Conservation (phyloP, 2,329 filamentous ascomycete species). For the Trichoderma aggressivum region DNA sequence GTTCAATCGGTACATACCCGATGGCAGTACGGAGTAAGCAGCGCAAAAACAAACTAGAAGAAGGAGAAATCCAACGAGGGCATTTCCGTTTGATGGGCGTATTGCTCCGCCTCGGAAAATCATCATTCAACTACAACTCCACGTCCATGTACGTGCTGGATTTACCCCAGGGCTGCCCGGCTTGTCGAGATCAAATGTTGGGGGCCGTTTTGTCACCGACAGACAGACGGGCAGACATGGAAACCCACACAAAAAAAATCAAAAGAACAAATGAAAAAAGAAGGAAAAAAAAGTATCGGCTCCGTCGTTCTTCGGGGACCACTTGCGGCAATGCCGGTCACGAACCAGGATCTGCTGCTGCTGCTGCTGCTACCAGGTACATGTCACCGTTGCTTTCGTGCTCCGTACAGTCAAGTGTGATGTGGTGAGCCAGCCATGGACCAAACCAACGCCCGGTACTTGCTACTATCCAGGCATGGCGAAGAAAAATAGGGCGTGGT, state of each 20-base stretch:
- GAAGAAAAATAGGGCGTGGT: not conserved
- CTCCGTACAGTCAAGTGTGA: not conserved
- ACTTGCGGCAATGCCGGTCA: constrained; percentile 11
- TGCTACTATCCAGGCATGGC: not conserved
- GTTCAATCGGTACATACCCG: not conserved
- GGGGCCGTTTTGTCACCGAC: not conserved
- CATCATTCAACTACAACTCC: not conserved
- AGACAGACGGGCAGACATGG: no score
- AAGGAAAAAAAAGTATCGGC: not conserved
- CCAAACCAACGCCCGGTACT: not conserved
- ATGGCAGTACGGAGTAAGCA: not conserved
- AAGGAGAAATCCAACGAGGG: no score
- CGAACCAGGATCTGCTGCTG: not conserved
- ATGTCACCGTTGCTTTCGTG: not conserved
- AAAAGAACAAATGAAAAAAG: not conserved
- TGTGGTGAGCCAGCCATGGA: not conserved
- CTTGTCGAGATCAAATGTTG: not conserved
- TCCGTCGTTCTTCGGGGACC: not conserved
- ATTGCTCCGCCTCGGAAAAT: not conserved
- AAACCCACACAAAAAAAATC: not conserved
- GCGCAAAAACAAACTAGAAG: not conserved
- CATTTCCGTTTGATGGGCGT: no score
- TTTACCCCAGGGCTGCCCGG: not conserved
- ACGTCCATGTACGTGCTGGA: not conserved
- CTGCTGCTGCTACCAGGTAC: not conserved